Evolutionary conservation across 371 early-diverging fungal genomes (phyloP).

Genomic region (Fennellomyces sp.): DNA sequence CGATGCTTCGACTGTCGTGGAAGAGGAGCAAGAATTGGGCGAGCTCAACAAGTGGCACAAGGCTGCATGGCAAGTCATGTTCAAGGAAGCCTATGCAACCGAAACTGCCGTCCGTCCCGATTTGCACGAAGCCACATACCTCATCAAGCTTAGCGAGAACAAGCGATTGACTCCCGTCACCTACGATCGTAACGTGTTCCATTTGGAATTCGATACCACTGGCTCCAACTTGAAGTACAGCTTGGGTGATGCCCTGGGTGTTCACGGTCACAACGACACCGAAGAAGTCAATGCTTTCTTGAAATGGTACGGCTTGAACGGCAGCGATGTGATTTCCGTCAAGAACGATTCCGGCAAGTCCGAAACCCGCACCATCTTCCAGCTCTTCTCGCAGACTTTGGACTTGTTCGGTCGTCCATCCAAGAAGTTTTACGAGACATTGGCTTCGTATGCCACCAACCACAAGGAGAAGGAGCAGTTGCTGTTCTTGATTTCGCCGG

Average conservation of each 20-base stretch:
- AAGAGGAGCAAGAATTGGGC: constrained; percentile 38
- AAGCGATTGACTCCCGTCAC: constrained; percentile 80
- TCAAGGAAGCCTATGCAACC: constrained; percentile 77
- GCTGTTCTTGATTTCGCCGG: constrained; percentile 67
- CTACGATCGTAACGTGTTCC: constrained; percentile 95
- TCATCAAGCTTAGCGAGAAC: constrained; percentile 75
- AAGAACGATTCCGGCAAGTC: constrained; percentile 43
- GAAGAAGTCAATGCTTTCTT: constrained; percentile 76
- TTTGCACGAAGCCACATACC: constrained; percentile 60
- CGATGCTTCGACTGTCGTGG: constrained; percentile 26
- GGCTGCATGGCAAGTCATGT: constrained; percentile 75
- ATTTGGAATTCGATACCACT: constrained; percentile 90
- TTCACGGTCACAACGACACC: constrained; percentile 87
- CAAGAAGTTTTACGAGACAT: constrained; percentile 86
- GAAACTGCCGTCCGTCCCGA: constrained; percentile 66
- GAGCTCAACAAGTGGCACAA: constrained; percentile 60
- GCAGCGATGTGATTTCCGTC: constrained; percentile 64
- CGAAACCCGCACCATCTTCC: constrained; percentile 77
- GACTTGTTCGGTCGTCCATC: constrained; percentile 94
- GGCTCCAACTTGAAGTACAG: constrained; percentile 82
- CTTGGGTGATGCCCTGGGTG: constrained; percentile 93
- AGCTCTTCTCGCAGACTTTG: constrained; percentile 79
- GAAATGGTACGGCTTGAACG: constrained; percentile 71
- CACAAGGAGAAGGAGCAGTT: constrained; percentile 75
- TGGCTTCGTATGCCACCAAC: constrained; percentile 76